Evolutionary conservation across 2,329 filamentous ascomycete genomes (phyloP), one percentile per base, ranked within the genome.

Genomic region (Endocalyx cinctus): DNA sequence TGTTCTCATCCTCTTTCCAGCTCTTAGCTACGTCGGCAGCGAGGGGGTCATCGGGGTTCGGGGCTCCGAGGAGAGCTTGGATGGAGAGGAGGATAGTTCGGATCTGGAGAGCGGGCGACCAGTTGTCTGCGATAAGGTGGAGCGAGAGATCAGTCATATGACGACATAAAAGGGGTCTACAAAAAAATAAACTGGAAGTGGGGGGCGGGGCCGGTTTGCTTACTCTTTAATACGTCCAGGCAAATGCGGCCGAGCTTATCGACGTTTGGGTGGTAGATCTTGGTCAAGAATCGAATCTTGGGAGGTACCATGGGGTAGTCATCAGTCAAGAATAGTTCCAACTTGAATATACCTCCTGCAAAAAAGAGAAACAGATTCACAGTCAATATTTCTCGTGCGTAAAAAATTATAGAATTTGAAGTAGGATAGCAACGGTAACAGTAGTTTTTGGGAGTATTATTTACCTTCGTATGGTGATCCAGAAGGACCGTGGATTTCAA

Each of bases 291-390:
- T 35, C 92, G 86, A 57, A 98, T 96, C 72, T 96, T 96, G 28
- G 92, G 92, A 34, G 92, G 90, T 20, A 88, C 95, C 92, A 98
- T 98, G 26, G 92, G 92, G 61, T 98, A 98, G 68, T 98, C 92
- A 56, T 98, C 92, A 27, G 94, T 94, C 16, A 98, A 76, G 63
- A 98, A 98, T 14, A 98, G 79, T 64, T 98, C 92, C 42, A 97
- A 83, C 64, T 94, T 90, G 73, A 98, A 98, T 45, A 95, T 76
- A 30, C 94, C 92, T 34, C 74, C 74, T 79, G 37, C 17, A 36
- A 17, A n/a, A n/a, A n/a, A n/a, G n/a, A n/a, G n/a, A n/a, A n/a
- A 6, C 25, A 13, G 13, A 23, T 29, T 34, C 12, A n/a, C n/a
- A n/a, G n/a, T n/a, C n/a, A n/a, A n/a, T n/a, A n/a, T n/a, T n/a